Base-by-base conservation (phyloP, 83 land plant species). In the Picea abies region DNA sequence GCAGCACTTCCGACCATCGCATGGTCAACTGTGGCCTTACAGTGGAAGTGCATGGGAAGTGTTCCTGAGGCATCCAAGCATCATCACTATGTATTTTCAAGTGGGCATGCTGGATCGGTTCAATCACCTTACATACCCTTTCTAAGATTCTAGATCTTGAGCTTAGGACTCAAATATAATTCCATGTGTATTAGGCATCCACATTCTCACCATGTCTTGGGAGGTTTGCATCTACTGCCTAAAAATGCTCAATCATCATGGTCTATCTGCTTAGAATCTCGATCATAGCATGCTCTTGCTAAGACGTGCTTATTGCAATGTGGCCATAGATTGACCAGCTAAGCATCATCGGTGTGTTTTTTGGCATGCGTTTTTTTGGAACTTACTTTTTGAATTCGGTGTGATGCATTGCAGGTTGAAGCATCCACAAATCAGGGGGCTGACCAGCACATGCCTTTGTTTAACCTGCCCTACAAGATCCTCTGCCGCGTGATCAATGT, bases 371-470 rank as follows among this genome's bases (percentile, higher is more conserved):
- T 80, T 79, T 65, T 83, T 86, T 32, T 81, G 84, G 5, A 82
- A 80, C 3, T 88, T 79, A 17, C 87, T 87, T 35, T 83, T 82
- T 56, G 82, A 84, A 79, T 81, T 80, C 6, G 73, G 80, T 56
- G 83, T 88, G 26, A 69, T 90, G 70, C 61, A 22, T 14, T 81
- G 67, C 82, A 93, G 95, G 96, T 93, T 52, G 96, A 93, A 80
- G 96, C 96, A 19, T 93, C 91, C 14, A 92, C 94, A 4, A 88
- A 88, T 84, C 92, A 91, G 78, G 86, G 72, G 11, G 87, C 89
- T 0, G 92, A 90, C 44, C 89, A 89, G 83, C 90, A 86, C 79
- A 85, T 92, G 90, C 94, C 94, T 11, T 76, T 86, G 14, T 92
- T 89, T 70, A 60, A 85, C 83, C 90, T 94, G 65, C 92, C 91